A percentile compares a stretch with the other conserved stretches of the same genome.
Conservation (phyloP, 1,139 yeast genomes). For the Yamadazyma triangularis region DNA sequence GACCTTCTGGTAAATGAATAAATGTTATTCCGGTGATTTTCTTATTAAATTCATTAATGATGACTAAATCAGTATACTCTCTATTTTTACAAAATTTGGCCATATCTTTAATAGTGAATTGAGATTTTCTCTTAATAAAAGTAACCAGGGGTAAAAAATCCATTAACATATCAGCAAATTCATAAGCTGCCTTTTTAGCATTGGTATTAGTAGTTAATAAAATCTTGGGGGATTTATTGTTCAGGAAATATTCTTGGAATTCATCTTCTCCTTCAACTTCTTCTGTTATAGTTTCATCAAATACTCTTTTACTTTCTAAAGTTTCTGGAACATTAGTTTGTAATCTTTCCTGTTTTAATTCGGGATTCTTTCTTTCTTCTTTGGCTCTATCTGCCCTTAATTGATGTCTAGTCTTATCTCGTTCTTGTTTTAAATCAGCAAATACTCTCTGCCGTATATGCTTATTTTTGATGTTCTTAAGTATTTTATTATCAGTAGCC, state of each 20-base stretch:
- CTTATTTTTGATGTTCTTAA: constrained; percentile 62
- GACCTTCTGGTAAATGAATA: constrained; percentile 91
- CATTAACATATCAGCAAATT: constrained; percentile 81
- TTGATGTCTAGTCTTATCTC: constrained; percentile 73
- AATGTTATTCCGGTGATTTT: constrained; percentile 87
- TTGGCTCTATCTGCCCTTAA: constrained; percentile 73
- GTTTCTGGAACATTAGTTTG: constrained; percentile 81
- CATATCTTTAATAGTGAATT: constrained; percentile 81
- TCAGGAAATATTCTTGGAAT: constrained; percentile 61
- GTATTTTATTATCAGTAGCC: constrained; percentile 19
- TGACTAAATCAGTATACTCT: constrained; percentile 80
- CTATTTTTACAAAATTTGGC: constrained; percentile 76
- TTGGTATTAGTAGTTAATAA: constrained; percentile 82
- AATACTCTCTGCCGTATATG: constrained; percentile 75
- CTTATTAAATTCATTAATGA: constrained; percentile 91
- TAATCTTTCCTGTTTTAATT: constrained; percentile 72
- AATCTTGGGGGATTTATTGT: constrained; percentile 66
- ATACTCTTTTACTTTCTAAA: constrained; percentile 82
- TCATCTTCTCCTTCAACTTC: constrained; percentile 84
- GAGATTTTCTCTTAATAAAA: constrained; percentile 80
- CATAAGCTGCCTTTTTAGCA: constrained; percentile 85
- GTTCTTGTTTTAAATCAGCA: constrained; percentile 69
- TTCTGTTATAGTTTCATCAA: constrained; percentile 74
- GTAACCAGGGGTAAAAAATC: constrained; percentile 83
- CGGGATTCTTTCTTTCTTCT: constrained; percentile 80